These are phyloP conservation scores for Phytopythium aichiense DNA, from an alignment of 352 stramenopile species.

Conservation along the genomic window DNA sequence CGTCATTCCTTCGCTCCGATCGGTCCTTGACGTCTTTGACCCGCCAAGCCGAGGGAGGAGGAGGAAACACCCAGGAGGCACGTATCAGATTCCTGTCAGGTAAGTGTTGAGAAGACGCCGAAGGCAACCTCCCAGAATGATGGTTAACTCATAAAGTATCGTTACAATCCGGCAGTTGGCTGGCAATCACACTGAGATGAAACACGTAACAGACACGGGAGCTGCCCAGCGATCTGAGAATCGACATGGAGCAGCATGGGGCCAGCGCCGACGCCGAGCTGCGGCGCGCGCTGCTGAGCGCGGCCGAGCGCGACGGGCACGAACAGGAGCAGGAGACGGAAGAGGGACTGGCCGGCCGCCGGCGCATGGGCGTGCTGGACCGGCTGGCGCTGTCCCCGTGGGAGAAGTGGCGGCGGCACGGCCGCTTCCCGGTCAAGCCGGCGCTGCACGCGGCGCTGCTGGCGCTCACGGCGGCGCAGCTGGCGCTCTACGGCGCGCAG, in stretches of 20 bases:
- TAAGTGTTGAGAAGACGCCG: no score
- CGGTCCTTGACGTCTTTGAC: not conserved
- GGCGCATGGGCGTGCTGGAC: slow-evolving; percentile 43
- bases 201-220: no score
- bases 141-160: no score
- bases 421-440: slow-evolving; percentile 85
- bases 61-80: not conserved
- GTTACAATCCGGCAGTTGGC: no score
- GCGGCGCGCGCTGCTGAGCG: slow-evolving; percentile 20
- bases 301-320: not conserved
- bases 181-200: no score
- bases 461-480: slow-evolving; percentile 62
- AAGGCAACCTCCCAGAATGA: no score
- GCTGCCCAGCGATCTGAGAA: no score
- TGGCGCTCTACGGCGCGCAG: slow-evolving; percentile 73
- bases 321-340: not conserved
- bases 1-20: not conserved
- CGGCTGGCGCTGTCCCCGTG: slow-evolving; percentile 70
- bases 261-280: slow-evolving; percentile 10
- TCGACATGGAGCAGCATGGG: not conserved
- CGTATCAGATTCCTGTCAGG: no score
- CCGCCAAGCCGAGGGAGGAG: no score
- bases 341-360: not conserved
- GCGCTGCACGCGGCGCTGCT: slow-evolving; percentile 73
- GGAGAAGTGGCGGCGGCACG: slow-evolving; percentile 69